A percentile compares a stretch with the other conserved stretches of the same genome.
Conservation (phyloP, 2,329 filamentous ascomycete species). For the Cladosporium oxysporum region DNA sequence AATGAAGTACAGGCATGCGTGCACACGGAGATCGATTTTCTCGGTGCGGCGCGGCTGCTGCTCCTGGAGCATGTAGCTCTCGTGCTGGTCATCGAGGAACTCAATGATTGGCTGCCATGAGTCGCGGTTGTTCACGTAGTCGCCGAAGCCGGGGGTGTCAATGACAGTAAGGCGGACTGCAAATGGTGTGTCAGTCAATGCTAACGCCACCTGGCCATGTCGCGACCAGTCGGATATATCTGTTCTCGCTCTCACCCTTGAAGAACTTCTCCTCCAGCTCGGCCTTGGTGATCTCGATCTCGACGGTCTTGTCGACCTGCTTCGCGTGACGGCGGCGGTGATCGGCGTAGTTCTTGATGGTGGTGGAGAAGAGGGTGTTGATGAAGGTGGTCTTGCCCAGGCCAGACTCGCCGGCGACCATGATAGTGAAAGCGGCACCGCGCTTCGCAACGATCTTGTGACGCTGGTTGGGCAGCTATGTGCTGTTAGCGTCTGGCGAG, state of each 20-base stretch:
- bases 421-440: conserved; percentile 98
- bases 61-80: conserved; percentile 99
- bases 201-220: not conserved
- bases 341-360: conserved; percentile 99
- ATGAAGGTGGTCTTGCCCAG: conserved; percentile 99
- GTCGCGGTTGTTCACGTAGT: conserved; percentile 99
- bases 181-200: conserved; percentile 22
- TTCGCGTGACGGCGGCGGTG: conserved; percentile 99
- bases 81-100: conserved; percentile 99
- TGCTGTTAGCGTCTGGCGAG: conserved; percentile 17
- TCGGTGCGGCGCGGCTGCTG: conserved; percentile 96
- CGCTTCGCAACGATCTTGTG: conserved; percentile 77
- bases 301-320: conserved; percentile 99
- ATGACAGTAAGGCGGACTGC: conserved; percentile 97
- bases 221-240: not conserved
- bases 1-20: conserved; percentile 98
- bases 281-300: conserved; percentile 99
- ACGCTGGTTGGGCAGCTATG: conserved; percentile 68
- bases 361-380: conserved; percentile 99
- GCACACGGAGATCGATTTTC: conserved; percentile 99
- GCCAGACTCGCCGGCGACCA: conserved; percentile 99
- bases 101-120: conserved; percentile 99
- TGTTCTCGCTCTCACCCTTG: conserved; percentile 68
- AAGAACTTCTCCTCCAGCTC: conserved; percentile 99
- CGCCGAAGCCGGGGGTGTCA: conserved; percentile 97